Conservation (phyloP, 1,139 yeast genomes). For the Sugiyamaella novakii region DNA sequence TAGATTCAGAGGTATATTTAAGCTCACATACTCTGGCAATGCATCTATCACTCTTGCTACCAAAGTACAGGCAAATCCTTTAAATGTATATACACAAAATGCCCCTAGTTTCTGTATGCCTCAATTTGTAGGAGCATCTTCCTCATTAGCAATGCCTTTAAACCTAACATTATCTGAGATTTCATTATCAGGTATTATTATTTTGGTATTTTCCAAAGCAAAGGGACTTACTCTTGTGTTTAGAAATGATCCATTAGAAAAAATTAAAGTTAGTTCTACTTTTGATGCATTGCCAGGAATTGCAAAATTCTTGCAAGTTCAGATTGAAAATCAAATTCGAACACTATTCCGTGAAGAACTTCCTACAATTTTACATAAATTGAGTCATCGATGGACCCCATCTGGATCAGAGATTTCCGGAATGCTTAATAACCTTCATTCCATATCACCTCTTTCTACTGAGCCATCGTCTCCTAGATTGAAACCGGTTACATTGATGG, state of each 20-base stretch:
- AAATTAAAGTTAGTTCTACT: conserved; percentile 78
- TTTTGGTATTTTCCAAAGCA: conserved; percentile 76
- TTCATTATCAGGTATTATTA: conserved; percentile 75
- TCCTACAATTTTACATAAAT: conserved; percentile 76
- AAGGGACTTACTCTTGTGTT: conserved; percentile 86
- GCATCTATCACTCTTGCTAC: conserved; percentile 79
- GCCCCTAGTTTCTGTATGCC: conserved; percentile 59
- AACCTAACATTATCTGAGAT: conserved; percentile 75
- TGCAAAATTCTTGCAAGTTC: conserved; percentile 76
- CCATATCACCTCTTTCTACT: conserved; percentile 19
- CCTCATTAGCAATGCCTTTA: conserved; percentile 75
- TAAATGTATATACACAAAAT: conserved; percentile 65
- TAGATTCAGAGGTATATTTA: conserved; percentile 82
- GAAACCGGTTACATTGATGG: conserved; percentile 47
- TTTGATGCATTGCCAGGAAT: conserved; percentile 84
- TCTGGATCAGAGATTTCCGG: conserved; percentile 36
- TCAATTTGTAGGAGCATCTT: conserved; percentile 63
- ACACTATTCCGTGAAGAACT: conserved; percentile 80
- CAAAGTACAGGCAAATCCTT: conserved; percentile 81
- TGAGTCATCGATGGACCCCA: conserved; percentile 71
- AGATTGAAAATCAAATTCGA: conserved; percentile 78
- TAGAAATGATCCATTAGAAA: conserved; percentile 84
- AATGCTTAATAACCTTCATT: conserved; percentile 7
- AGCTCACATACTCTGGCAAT: conserved; percentile 77
- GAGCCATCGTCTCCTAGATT: conserved; percentile 29